Base-by-base conservation (phyloP, 83 land plant genomes). In the Isoetes engelmannii region DNA sequence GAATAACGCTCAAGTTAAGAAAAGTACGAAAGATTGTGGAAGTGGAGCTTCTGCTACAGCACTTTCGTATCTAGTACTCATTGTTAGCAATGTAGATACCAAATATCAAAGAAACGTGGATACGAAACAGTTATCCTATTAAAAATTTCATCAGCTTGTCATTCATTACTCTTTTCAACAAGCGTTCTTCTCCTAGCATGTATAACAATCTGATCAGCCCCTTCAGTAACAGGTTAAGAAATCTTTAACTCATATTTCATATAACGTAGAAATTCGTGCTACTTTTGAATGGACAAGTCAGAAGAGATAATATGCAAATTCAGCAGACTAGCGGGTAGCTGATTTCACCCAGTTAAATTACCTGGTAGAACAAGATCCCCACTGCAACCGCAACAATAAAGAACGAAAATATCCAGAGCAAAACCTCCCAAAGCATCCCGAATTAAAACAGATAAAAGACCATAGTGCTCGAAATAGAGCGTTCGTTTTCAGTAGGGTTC, bases 361-460 rank as follows among this genome's bases (percentile, higher is more conserved):
- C 92, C 89, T 88, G 92, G 65, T 88, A 86, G n/a, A 86, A 77
- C 28, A 63, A 53, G 48, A 80, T 63, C n/a, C 75, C 92, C 47
- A 88, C 61, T 49, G 81, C 71, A 42, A 77, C 74, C 21, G 83
- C 65, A 68, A 80, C 79, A 42, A 68, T 59, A 72, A 73, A 54
- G 76, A 84, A 88, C 63, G 69, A 60, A 58, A 86, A 7, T 15
- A 86, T 44, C 92, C 92, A 88, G 42, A 86, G 69, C 18, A 83
- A 37, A 37, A 88, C 72, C 21, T 82, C 87, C 84, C 73, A 77
- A 8, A 77, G 71, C 88, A 85, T 85, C 37, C 37, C 37, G 1
- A 28, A 28, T 28, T 28, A 28, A 28, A 28, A 28, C 1, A 28
- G 37, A 28, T 28, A 28, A 2, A 28, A 28, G 37, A 28, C 37